Evolutionary conservation across 192 early-diverging fungal species (phyloP).

Genomic region (Martensiomyces pterosporus): DNA sequence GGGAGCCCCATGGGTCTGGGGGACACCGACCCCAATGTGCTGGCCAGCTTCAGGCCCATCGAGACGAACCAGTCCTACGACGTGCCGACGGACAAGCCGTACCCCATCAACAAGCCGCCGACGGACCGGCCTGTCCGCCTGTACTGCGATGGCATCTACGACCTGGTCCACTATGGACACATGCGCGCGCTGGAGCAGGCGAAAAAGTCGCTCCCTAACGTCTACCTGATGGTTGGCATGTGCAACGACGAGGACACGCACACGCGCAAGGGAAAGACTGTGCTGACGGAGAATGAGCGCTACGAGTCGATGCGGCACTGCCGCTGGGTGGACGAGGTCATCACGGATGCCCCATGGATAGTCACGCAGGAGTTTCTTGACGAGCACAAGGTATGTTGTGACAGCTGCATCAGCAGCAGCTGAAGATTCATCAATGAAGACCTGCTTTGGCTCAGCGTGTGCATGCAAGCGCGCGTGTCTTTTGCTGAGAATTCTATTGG

Average conservation of each 20-base stretch:
- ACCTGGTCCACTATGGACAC: slow-evolving; percentile 81
- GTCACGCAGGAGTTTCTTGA: slow-evolving; percentile 74
- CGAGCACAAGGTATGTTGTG: slow-evolving; percentile 55
- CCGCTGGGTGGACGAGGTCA: slow-evolving; percentile 80
- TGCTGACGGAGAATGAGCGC: slow-evolving; percentile 72
- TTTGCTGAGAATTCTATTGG: too few species aligned
- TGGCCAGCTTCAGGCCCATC: slow-evolving; percentile 31
- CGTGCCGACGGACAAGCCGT: slow-evolving; percentile 41
- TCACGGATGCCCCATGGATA: slow-evolving; percentile 72
- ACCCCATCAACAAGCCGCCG: slow-evolving; percentile 62
- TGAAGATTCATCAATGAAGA: too few species aligned
- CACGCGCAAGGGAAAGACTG: slow-evolving; percentile 74
- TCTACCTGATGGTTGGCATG: slow-evolving; percentile 73
- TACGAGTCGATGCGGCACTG: slow-evolving; percentile 77
- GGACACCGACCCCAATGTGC: slow-evolving; percentile 39
- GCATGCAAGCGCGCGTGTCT: neutral
- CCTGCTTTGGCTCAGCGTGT: too few species aligned
- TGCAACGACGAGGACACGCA: slow-evolving; percentile 75
- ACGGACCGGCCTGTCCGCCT: slow-evolving; percentile 69
- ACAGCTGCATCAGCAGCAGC: too few species aligned
- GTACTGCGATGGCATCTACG: slow-evolving; percentile 86
- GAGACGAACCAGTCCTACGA: slow-evolving; percentile 37
- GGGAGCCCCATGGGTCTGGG: slow-evolving; percentile 47
- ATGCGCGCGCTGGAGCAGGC: slow-evolving; percentile 78
- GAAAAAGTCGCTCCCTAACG: slow-evolving; percentile 72